phyloP scores from a whole-genome alignment of 1,284 basidiomycete species.

The Anthracocystis panici-leucophaei region DNA sequence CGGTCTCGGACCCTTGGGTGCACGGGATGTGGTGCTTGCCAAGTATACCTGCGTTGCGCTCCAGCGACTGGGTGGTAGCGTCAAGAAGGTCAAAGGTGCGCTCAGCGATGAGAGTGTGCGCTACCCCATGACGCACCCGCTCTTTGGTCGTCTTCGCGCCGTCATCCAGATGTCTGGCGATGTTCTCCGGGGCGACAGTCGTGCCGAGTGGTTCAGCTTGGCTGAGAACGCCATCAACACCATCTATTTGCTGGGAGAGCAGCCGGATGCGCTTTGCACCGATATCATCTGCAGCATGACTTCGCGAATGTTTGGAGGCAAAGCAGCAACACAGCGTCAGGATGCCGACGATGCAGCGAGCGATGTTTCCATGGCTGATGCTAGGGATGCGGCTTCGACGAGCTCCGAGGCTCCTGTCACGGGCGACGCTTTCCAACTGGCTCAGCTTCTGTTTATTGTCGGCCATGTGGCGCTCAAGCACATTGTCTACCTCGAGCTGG shows the following conservation, averaged over 20 bases:
- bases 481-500: conserved; percentile 93
- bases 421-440: conserved; percentile 79
- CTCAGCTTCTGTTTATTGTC: conserved; percentile 91
- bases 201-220: conserved; percentile 79
- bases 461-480: conserved; percentile 98
- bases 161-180: conserved; percentile 68
- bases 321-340: conserved; percentile 14
- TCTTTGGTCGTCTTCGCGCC: conserved; percentile 86
- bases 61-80: conserved; percentile 90
- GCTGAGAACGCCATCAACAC: conserved; percentile 98
- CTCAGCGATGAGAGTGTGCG: conserved; percentile 87
- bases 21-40: conserved; percentile 83
- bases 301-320: conserved; percentile 76
- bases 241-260: conserved; percentile 91
- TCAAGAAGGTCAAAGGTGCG: conserved; percentile 90
- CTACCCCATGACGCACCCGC: conserved; percentile 85
- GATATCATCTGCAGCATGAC: conserved; percentile 86
- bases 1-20: conserved; percentile 85
- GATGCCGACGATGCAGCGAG: conserved; percentile 35
- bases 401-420: conserved; percentile 23
- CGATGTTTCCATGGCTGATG: conserved; percentile 46
- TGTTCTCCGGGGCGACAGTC: conserved; percentile 38
- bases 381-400: conserved; percentile 18
- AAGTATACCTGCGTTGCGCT: conserved; percentile 93
- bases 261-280: conserved; percentile 87